Conservation (phyloP, 148 eudicot genomes). For the Camellia sinensis region DNA sequence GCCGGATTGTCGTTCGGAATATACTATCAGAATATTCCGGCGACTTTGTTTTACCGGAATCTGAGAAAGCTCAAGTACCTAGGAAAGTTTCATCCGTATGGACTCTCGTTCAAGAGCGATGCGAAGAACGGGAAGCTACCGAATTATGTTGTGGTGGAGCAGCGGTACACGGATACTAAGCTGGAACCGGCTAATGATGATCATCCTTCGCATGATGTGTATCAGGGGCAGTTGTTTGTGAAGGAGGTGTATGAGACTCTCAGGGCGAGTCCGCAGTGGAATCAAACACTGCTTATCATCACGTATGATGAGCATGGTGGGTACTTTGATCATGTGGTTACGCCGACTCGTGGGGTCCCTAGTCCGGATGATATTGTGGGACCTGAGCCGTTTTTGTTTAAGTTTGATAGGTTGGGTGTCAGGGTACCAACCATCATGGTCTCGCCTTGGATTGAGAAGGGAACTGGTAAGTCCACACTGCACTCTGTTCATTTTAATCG, state of each 20-base stretch:
- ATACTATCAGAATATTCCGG: constrained; percentile 78
- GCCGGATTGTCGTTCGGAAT: constrained; percentile 56
- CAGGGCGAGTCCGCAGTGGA: constrained; percentile 88
- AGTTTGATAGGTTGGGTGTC: constrained; percentile 65
- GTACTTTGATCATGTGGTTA: constrained; percentile 69
- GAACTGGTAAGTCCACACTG: constrained; percentile 42
- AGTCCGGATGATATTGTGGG: constrained; percentile 79
- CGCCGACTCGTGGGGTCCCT: constrained; percentile 65
- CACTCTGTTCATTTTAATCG: neutral
- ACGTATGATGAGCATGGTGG: constrained; percentile 93
- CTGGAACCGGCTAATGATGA: constrained; percentile 71
- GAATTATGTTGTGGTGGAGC: constrained; percentile 65
- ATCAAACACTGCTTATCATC: constrained; percentile 56
- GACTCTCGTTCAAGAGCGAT: constrained; percentile 46
- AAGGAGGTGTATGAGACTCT: constrained; percentile 89
- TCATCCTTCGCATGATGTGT: constrained; percentile 82
- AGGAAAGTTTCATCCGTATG: constrained; percentile 49
- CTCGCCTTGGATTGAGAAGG: constrained; percentile 80
- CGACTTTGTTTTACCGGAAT: constrained; percentile 61
- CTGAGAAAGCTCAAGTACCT: constrained; percentile 66
- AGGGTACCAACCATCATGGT: constrained; percentile 66
- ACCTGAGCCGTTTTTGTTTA: constrained; percentile 55
- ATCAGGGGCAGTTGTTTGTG: constrained; percentile 70
- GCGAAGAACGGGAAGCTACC: constrained; percentile 65
- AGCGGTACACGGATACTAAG: constrained; percentile 68